Percentiles rank a stretch among this genome's conserved stretches.
Evolutionary conservation across 2,329 filamentous ascomycete genomes (phyloP).

Genomic region (Talaromyces amestolkiae): DNA sequence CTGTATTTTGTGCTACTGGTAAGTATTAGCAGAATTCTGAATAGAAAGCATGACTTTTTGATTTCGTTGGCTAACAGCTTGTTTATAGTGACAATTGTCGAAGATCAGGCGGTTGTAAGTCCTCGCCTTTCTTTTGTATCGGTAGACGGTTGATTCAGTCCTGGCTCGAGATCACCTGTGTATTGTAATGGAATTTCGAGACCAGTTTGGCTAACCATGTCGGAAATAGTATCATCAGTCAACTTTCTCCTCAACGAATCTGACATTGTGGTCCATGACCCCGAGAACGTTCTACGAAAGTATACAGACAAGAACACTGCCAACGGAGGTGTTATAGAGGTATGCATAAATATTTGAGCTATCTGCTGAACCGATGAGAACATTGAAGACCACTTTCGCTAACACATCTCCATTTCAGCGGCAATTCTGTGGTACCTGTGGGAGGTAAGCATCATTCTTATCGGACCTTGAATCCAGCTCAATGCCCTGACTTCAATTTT

Average conservation of each 20-base stretch:
- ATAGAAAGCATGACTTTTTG: background rate
- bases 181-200: too few relatives aligned
- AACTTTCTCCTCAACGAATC: background rate
- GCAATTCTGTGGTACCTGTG: conserved; percentile 6
- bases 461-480: background rate
- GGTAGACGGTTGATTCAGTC: too few relatives aligned
- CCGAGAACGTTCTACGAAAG: background rate
- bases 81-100: conserved; percentile 4
- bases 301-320: conserved; percentile 2
- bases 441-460: background rate
- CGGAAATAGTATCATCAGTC: background rate
- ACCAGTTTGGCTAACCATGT: background rate
- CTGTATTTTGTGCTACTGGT: conserved; percentile 9
- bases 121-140: background rate
- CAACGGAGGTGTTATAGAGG: background rate
- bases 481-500: background rate
- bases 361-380: background rate
- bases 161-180: too few relatives aligned
- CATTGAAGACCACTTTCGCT: background rate
- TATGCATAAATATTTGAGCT: background rate
- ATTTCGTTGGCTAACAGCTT: background rate
- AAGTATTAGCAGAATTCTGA: background rate
- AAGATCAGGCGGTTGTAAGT: conserved; percentile 1
- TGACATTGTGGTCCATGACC: background rate
- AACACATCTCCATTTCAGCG: background rate